phyloP scores from a whole-genome alignment of 1,284 basidiomycete species.

The Takashimella koratensis region DNA sequence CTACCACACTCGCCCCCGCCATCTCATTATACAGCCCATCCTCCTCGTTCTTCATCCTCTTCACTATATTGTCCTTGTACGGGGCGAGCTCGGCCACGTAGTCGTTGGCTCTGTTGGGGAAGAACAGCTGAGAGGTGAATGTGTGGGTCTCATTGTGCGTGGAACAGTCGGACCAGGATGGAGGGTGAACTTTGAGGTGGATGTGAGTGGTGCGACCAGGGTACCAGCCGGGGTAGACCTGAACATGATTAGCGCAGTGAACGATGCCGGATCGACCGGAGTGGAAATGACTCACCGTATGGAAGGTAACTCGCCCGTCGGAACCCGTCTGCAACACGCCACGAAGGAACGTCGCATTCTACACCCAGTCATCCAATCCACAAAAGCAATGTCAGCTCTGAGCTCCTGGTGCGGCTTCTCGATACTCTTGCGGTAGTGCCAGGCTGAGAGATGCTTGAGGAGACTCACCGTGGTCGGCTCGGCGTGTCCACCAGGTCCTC shows the following conservation, averaged over 20 bases:
- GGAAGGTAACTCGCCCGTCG: conserved; percentile 15
- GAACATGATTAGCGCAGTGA: neutral
- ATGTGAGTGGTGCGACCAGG: conserved; percentile 23
- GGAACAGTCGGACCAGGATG: conserved; percentile 5
- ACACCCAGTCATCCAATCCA: neutral
- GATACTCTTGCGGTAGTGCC: too few species aligned
- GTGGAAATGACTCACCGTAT: conserved; percentile 8
- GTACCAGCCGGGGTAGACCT: conserved; percentile 27
- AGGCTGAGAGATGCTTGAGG: too few species aligned
- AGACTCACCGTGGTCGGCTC: conserved; percentile 8
- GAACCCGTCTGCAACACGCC: conserved; percentile 21
- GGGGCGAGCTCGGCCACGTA: conserved; percentile 7
- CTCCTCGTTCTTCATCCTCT: conserved; percentile 12
- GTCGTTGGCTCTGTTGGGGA: conserved; percentile 40
- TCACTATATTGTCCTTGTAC: conserved; percentile 14
- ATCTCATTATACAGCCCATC: conserved; percentile 24
- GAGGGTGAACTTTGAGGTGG: conserved; percentile 24
- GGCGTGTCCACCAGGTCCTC: conserved; percentile 9
- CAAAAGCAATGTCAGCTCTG: neutral
- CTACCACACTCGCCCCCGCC: conserved; percentile 31
- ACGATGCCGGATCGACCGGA: too few species aligned
- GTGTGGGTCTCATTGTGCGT: conserved; percentile 15
- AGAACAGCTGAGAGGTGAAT: conserved; percentile 27
- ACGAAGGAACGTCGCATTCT: conserved; percentile 28
- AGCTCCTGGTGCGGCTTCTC: too few species aligned